Conservation (phyloP, 2,329 filamentous ascomycete genomes). For the Graphilbum sp. region DNA sequence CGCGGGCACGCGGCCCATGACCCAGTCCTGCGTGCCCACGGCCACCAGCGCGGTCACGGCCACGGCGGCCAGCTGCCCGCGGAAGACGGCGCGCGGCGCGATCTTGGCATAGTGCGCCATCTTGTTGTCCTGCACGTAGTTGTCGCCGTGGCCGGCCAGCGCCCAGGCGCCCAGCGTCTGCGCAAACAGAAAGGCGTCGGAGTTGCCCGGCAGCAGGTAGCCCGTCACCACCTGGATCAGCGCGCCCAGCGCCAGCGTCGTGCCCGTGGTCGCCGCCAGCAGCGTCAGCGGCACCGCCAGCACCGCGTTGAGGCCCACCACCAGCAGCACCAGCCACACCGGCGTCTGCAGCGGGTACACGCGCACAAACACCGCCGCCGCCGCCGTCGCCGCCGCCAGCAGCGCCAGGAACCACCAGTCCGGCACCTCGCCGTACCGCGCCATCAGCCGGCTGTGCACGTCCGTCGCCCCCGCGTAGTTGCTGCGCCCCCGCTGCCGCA, state of each 20-base stretch:
- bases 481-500: slow-evolving; percentile 20
- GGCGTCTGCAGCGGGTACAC: slow-evolving; percentile 17
- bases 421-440: slow-evolving; percentile 26
- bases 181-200: slow-evolving; percentile 21
- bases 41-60: slow-evolving; percentile 24
- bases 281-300: slow-evolving; percentile 27
- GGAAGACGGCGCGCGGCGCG: slow-evolving; percentile 22
- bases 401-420: slow-evolving; percentile 32
- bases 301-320: slow-evolving; percentile 21
- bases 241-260: slow-evolving; percentile 23
- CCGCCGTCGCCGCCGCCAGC: slow-evolving; percentile 14
- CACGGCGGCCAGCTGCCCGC: slow-evolving; percentile 26
- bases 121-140: slow-evolving; percentile 24
- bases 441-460: slow-evolving; percentile 25
- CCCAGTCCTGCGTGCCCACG: slow-evolving; percentile 24
- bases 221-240: slow-evolving; percentile 26
- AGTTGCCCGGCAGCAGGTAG: slow-evolving; percentile 15
- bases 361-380: slow-evolving; percentile 17
- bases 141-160: slow-evolving; percentile 24
- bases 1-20: slow-evolving; percentile 19
- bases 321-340: slow-evolving; percentile 15
- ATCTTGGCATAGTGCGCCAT: slow-evolving; percentile 26
- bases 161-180: slow-evolving; percentile 24
- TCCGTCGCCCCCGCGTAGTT: slow-evolving; percentile 27
- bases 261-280: slow-evolving; percentile 27